Conservation (phyloP, 1,284 basidiomycete genomes). For the Coniophora puteana region DNA sequence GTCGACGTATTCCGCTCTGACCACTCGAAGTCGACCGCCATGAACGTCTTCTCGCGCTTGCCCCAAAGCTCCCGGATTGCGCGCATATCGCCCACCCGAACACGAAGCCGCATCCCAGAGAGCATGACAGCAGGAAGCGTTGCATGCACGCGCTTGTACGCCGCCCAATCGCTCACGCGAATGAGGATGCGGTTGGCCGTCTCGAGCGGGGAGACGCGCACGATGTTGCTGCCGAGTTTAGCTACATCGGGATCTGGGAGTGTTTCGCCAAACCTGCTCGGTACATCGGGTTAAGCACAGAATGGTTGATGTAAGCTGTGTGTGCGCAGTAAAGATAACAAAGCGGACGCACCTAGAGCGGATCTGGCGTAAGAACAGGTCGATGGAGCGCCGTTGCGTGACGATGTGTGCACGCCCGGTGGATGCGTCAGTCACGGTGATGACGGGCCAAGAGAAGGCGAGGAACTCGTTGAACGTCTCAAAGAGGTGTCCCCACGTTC, state of each 20-base stretch:
- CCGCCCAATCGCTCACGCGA: slow-evolving; percentile 62
- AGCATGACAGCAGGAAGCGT: slow-evolving; percentile 73
- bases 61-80: slow-evolving; percentile 71
- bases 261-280: slow-evolving; percentile 73
- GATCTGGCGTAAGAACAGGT: slow-evolving; percentile 75
- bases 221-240: too few species aligned
- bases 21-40: slow-evolving; percentile 76
- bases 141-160: slow-evolving; percentile 71
- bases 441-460: slow-evolving; percentile 81
- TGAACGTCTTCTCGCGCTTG: slow-evolving; percentile 64
- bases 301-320: slow-evolving; percentile 4
- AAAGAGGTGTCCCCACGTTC: slow-evolving; percentile 80
- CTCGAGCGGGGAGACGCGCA: slow-evolving; percentile 64
- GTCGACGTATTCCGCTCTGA: slow-evolving; percentile 71
- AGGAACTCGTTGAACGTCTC: slow-evolving; percentile 80
- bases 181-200: slow-evolving; percentile 63
- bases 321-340: slow-evolving; percentile 1
- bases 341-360: slow-evolving; percentile 54
- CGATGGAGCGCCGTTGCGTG: slow-evolving; percentile 66
- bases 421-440: slow-evolving; percentile 70
- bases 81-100: slow-evolving; percentile 66
- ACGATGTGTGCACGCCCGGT: slow-evolving; percentile 79
- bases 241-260: slow-evolving; percentile 63
- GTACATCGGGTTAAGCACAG: too few species aligned
- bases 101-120: slow-evolving; percentile 62